Evolutionary conservation across 2,329 filamentous ascomycete genomes (phyloP).

Genomic region (Botrytis tulipae): DNA sequence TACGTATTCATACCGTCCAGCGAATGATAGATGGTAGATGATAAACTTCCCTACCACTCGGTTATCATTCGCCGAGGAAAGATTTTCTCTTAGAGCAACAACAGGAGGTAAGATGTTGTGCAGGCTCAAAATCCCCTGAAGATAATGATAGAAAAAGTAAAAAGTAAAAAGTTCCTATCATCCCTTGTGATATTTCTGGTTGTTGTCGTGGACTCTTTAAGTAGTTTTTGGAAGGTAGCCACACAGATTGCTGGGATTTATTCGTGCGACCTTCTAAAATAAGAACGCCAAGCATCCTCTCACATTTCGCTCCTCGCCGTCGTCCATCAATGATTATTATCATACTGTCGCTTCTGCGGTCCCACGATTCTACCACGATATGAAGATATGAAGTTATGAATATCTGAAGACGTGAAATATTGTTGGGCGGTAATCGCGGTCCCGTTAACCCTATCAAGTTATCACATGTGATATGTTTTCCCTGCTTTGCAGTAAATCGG

Average conservation of each 20-base stretch:
- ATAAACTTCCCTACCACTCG: not conserved
- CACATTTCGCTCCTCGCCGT: constrained; percentile 14
- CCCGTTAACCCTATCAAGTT: not conserved
- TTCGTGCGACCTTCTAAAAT: constrained; percentile 8
- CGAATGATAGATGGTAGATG: not conserved
- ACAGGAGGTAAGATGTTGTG: constrained; percentile 8
- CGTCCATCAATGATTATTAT: not conserved
- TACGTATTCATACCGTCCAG: not conserved
- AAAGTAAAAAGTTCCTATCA: not conserved
- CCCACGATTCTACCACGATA: no score
- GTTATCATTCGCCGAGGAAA: not conserved
- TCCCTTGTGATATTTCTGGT: not conserved
- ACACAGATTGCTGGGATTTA: not conserved
- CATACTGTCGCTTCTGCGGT: not conserved
- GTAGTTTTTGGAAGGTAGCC: constrained; percentile 12
- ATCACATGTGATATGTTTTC: not conserved
- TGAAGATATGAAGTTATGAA: not conserved
- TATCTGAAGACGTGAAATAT: not conserved
- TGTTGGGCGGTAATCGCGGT: not conserved
- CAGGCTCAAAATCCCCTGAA: not conserved
- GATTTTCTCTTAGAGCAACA: not conserved
- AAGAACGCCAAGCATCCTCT: not conserved
- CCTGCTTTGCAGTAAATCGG: not conserved
- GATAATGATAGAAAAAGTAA: not conserved
- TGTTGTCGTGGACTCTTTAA: not conserved